phyloP scores from a whole-genome alignment of 768 basidiomycete species.

The Leccinum ochraceum region DNA sequence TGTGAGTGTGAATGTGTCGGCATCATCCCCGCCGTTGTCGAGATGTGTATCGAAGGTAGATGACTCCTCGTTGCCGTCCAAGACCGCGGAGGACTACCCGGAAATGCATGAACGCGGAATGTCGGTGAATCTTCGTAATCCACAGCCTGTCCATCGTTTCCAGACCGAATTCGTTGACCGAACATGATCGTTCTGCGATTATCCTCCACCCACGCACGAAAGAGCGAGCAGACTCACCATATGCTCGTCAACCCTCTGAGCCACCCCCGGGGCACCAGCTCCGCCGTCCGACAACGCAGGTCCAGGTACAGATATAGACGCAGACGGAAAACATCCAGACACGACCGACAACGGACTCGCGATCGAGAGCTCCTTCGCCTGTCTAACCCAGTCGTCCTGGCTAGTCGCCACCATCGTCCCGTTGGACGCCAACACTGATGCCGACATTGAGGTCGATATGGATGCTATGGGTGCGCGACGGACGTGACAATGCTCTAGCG shows the following conservation, averaged over 20 bases:
- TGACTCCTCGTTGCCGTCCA: conserved; percentile 19
- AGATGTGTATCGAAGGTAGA: conserved; percentile 28
- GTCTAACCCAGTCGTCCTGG: conserved; percentile 77
- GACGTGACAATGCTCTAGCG: conserved; percentile 19
- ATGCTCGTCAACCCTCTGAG: conserved; percentile 37
- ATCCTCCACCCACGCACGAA: not conserved
- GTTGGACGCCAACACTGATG: not conserved
- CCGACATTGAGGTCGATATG: not conserved
- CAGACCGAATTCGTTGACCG: not conserved
- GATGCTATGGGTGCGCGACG: conserved; percentile 34
- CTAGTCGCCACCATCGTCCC: conserved; percentile 30
- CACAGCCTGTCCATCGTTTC: conserved; percentile 19
- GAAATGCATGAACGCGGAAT: conserved; percentile 14
- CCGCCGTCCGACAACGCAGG: not conserved
- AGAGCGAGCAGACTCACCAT: conserved; percentile 43
- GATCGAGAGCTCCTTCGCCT: conserved; percentile 67
- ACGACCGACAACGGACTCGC: conserved; percentile 25
- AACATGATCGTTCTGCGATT: not conserved
- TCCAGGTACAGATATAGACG: not conserved
- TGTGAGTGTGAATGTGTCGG: not conserved
- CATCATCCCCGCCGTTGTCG: conserved; percentile 11
- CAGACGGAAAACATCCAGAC: conserved; percentile 12
- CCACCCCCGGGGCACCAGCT: not conserved
- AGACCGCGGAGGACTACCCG: conserved; percentile 11
- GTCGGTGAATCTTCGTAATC: conserved; percentile 24